A percentile compares a stretch with the other conserved stretches of the same genome.
These are phyloP conservation scores for Pseudomonodictys pantanalensis DNA, from an alignment of 495 filamentous ascomycete species.

Conservation along the genomic window DNA sequence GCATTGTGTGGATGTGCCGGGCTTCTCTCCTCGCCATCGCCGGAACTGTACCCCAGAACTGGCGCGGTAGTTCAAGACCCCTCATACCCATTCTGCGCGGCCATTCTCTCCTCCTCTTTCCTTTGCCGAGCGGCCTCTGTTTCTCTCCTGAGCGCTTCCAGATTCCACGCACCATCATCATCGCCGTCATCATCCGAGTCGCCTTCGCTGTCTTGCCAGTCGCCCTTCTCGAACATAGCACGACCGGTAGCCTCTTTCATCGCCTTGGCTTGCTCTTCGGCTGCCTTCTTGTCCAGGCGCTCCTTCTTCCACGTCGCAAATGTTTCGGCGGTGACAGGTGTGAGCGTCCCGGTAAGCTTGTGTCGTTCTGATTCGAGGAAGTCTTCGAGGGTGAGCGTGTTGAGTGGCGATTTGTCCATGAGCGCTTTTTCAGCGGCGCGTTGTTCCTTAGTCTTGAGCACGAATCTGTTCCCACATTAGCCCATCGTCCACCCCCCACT, in stretches of 20 bases:
- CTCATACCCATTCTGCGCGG: constrained; percentile 1
- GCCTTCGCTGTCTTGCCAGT: constrained; percentile 70
- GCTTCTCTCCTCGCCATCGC: background rate
- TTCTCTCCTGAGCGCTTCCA: constrained; percentile 60
- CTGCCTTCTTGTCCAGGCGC: constrained; percentile 90
- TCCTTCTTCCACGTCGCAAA: constrained; percentile 97
- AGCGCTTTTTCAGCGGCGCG: constrained; percentile 94
- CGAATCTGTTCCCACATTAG: constrained; percentile 59
- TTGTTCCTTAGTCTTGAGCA: constrained; percentile 97
- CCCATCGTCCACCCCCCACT: background rate
- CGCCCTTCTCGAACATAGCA: constrained; percentile 92
- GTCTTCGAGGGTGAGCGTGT: constrained; percentile 93
- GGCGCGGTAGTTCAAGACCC: background rate
- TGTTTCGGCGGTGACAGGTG: constrained; percentile 85
- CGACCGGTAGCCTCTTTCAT: constrained; percentile 94
- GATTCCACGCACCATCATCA: constrained; percentile 68
- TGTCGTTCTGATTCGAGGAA: constrained; percentile 93
- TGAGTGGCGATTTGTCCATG: constrained; percentile 91
- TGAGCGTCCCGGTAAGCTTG: constrained; percentile 84
- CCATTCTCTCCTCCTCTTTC: constrained; percentile 58
- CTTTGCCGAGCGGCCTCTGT: constrained; percentile 56
- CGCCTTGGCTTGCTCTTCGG: constrained; percentile 78
- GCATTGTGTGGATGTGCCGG: background rate
- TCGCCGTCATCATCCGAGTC: constrained; percentile 52
- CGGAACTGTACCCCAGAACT: background rate